phyloP scores from a whole-genome alignment of 345 rosid genomes.

The Angophora floribunda region DNA sequence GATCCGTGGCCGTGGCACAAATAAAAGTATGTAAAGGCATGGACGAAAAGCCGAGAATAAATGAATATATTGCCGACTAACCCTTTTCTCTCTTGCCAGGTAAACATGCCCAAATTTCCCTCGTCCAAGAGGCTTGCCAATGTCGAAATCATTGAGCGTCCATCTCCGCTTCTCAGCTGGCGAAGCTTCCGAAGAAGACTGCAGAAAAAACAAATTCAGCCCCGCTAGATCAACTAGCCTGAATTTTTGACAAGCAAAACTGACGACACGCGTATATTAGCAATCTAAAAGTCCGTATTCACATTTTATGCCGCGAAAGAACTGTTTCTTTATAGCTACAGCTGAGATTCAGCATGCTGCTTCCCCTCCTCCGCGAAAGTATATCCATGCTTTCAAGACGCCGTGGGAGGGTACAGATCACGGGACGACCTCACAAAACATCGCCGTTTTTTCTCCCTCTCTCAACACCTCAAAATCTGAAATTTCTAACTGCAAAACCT shows the following conservation, averaged over 20 bases:
- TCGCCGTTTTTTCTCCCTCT: background rate
- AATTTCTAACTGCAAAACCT: background rate
- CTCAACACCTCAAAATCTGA: background rate
- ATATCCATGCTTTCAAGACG: background rate
- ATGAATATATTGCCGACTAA: background rate
- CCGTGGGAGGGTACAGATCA: background rate
- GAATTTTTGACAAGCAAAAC: background rate
- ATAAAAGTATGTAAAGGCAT: background rate
- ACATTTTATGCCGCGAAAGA: background rate
- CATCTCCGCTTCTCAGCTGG: constrained; percentile 56
- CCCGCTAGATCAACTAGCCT: background rate
- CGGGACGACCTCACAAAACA: background rate
- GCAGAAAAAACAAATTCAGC: background rate
- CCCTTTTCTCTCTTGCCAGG: constrained; percentile 90
- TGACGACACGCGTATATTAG: too few relatives aligned
- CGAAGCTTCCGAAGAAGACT: constrained; percentile 53
- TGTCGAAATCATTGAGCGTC: constrained; percentile 78
- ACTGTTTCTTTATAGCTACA: background rate
- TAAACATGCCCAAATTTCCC: constrained; percentile 97
- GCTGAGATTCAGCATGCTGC: background rate
- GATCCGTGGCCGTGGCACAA: background rate
- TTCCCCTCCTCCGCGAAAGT: background rate
- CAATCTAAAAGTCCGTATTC: background rate
- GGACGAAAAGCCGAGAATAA: background rate
- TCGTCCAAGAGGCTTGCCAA: constrained; percentile 93